Base-by-base conservation (phyloP, 1,284 basidiomycete species). In the Apiotrichum montevideense region DNA sequence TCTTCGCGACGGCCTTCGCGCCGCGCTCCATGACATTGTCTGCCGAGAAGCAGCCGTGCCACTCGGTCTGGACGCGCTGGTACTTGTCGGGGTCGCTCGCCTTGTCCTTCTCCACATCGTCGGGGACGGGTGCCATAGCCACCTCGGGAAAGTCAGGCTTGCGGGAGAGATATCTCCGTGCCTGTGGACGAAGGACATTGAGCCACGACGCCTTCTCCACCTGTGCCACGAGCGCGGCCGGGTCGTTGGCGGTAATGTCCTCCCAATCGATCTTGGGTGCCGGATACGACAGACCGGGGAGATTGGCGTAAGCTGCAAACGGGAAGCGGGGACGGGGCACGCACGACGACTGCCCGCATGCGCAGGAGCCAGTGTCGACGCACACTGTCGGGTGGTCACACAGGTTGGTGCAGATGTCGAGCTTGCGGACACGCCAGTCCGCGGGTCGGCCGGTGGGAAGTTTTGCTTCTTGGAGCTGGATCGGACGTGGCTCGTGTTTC, bases 331-430 rank as follows among this genome's bases (percentile, higher is more conserved):
- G 15, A 3, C 59, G 59, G 6, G 61, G 41, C 0, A 51, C 21
- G 50, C 70, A 72, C 3, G 64, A 57, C 1, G 56, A 41, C 42
- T 63, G 57, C 9, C 58, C 64, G 34, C 70, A 72, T 10, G 64
- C 66, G 54, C 70, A 72, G 51, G 64, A 51, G 11, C 68, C 68
- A 7, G 69, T 70, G 54, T 71, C 68, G 40, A 72, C 39, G 46
- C 70, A 72, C 34, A 67, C 49, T 4, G 65, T 67, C 2, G 70
- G 70, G 52, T 68, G 69, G 54, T 69, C 66, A 56, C 70, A 72
- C 9, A 66, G 51, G 51, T 68, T 72, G 33, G 62, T 63, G 57
- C 70, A 72, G 4, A 59, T 35, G n/a, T 59, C 55, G 29, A 51
- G 35, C 21, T 57, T 42, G 33, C 65, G 59, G 34, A 58, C 34